Evolutionary conservation across 2,329 filamentous ascomycete species (phyloP), one percentile per base, ranked within the genome.

Genomic region (Cordyceps javanica): DNA sequence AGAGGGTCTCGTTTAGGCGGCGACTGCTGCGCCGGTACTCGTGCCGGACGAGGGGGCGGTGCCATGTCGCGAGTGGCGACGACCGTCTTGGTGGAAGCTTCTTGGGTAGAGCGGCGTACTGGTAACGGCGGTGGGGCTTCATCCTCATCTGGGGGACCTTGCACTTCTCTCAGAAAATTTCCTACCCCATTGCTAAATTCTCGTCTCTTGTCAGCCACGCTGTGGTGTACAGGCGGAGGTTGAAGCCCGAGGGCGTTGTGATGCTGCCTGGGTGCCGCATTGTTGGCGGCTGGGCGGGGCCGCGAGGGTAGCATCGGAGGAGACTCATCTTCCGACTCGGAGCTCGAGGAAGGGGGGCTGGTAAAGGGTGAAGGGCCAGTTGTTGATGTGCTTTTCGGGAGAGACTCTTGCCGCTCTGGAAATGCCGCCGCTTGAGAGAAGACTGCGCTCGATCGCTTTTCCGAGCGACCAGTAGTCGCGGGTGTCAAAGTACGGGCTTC

Each of bases 291-390:
- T 2, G 81, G 82, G 30, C 80, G 80, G 46, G 79, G 80, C 13
- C 80, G 73, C 7, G 70, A 75, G 19, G 75, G 80, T 45, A 81
- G 75, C 57, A 71, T 73, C 1, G 81, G 80, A 8, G 77, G 77
- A 7, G 74, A 73, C n/a, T 75, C 73, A n/a, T 75, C 73, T n/a
- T 80, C 76, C 0, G 76, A 69, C 55, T 80, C 85, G 5, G 83
- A 82, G 67, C 88, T 93, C 63, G 85, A 86, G 2, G 50, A 32
- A 0, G 92, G 91, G 19, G 91, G 91, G 36, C 91, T 96, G 66
- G 80, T 91, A 68, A 97, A 96, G 0, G 93, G 92, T 1, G 93
- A 96, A 0, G 85, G 68, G 66, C 76, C 73, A 60, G 76, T 70
- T 0, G 64, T 62, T 5, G 70, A 62, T 10, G 61, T 61, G 6